These are phyloP conservation scores for Rhododendron henanense DNA, from an alignment of 148 eudicot genomes.

Conservation along the genomic window DNA sequence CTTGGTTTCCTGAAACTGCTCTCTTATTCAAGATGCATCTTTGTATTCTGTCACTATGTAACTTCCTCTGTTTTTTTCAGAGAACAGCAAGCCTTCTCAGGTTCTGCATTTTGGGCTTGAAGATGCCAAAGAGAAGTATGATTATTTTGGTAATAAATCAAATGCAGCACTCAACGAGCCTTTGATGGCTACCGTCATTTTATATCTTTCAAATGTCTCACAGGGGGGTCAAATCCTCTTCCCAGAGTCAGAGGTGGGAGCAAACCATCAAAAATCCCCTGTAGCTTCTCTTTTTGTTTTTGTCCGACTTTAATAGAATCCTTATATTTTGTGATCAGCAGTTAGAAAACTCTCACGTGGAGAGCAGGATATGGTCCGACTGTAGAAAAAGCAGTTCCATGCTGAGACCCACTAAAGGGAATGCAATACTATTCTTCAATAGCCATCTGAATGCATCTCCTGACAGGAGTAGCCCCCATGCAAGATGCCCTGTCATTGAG, in stretches of 20 bases:
- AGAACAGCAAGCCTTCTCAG: conserved; percentile 52
- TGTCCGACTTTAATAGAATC: neutral
- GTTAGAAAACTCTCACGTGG: conserved; percentile 32
- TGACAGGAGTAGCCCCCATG: conserved; percentile 62
- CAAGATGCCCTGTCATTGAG: conserved; percentile 57
- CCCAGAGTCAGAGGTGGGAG: conserved; percentile 68
- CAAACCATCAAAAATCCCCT: neutral
- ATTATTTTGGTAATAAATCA: conserved; percentile 49
- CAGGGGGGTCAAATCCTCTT: conserved; percentile 84
- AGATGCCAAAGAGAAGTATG: conserved; percentile 36
- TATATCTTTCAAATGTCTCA: conserved; percentile 70
- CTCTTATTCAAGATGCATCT: conserved; percentile 4
- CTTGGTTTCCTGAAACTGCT: neutral
- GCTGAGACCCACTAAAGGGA: conserved; percentile 70
- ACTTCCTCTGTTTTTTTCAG: conserved; percentile 28
- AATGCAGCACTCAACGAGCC: conserved; percentile 34
- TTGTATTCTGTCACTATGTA: conserved; percentile 2
- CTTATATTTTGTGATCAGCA: conserved; percentile 19
- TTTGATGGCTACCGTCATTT: conserved; percentile 74
- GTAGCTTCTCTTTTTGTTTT: neutral
- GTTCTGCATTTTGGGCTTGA: conserved; percentile 49
- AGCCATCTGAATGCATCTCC: conserved; percentile 62
- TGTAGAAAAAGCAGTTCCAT: conserved; percentile 28
- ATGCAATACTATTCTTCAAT: conserved; percentile 77
- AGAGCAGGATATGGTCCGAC: conserved; percentile 45